phyloP scores from a whole-genome alignment of 2,329 filamentous ascomycete species.

The Phialemonium atrogriseum region DNA sequence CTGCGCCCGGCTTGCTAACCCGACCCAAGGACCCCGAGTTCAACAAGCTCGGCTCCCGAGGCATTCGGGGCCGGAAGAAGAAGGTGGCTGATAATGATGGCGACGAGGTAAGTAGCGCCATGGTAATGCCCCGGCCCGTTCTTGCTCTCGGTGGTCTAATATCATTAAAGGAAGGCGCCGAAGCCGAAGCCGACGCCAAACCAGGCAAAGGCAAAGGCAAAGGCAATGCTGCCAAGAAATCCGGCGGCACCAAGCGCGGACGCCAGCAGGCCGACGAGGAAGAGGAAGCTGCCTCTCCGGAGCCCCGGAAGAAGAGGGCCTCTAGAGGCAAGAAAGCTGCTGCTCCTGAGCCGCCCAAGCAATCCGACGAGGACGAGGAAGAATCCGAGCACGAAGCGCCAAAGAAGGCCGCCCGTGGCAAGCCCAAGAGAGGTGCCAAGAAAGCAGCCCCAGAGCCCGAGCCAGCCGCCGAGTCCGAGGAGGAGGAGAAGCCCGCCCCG shows the following conservation, averaged over 20 bases:
- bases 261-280: slow-evolving; percentile 6
- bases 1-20: slow-evolving; percentile 4
- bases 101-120: slow-evolving; percentile 7
- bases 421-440: slow-evolving; percentile 7
- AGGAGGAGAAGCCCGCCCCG: slow-evolving; percentile 7
- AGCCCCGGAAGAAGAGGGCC: slow-evolving; percentile 9
- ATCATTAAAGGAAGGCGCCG: slow-evolving; percentile 9
- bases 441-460: slow-evolving; percentile 1
- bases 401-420: slow-evolving; percentile 10
- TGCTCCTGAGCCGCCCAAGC: not conserved
- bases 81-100: slow-evolving; percentile 23
- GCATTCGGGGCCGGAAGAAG: slow-evolving; percentile 44
- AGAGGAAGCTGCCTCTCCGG: slow-evolving; percentile 5
- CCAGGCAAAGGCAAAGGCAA: slow-evolving; percentile 7
- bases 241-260: slow-evolving; percentile 25
- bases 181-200: too few relatives aligned
- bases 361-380: slow-evolving; percentile 8
- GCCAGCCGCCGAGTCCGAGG: slow-evolving; percentile 5
- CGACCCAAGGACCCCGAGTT: slow-evolving; percentile 61
- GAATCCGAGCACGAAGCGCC: slow-evolving; percentile 14
- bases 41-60: slow-evolving; percentile 60
- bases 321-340: not conserved
- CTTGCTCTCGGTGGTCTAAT: slow-evolving; percentile 4
- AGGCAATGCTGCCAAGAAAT: slow-evolving; percentile 22
- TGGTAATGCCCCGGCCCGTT: not conserved